These are phyloP conservation scores for Suhomyces bolitotheri DNA, from an alignment of 1,139 yeast genomes.

Conservation along the genomic window DNA sequence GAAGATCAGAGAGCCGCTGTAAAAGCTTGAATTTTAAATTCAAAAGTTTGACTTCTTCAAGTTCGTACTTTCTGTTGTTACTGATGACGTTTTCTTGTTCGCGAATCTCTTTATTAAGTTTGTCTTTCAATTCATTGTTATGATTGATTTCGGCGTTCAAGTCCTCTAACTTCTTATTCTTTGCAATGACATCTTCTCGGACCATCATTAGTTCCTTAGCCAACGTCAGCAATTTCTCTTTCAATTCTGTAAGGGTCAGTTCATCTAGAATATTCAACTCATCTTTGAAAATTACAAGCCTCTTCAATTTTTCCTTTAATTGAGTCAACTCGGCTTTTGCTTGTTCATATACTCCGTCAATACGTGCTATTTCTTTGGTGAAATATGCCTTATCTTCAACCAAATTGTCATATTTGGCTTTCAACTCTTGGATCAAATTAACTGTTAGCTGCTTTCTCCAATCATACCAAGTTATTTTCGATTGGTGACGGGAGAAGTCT, in stretches of 20 bases:
- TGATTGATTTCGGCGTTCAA: slow-evolving; percentile 17
- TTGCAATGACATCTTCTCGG: slow-evolving; percentile 15
- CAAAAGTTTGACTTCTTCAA: slow-evolving; percentile 27
- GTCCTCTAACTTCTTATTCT: slow-evolving; percentile 14
- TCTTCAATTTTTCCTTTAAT: slow-evolving; percentile 26
- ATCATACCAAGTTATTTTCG: slow-evolving; percentile 56
- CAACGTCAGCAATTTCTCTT: slow-evolving; percentile 19
- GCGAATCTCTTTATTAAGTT: slow-evolving; percentile 18
- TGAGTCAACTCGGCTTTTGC: slow-evolving; percentile 16
- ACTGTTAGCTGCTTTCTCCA: slow-evolving; percentile 53
- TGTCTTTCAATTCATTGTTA: slow-evolving; percentile 5
- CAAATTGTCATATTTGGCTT: slow-evolving; percentile 28
- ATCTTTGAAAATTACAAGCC: slow-evolving; percentile 21
- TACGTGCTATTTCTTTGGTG: slow-evolving; percentile 21
- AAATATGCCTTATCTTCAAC: slow-evolving; percentile 28
- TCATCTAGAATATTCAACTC: slow-evolving; percentile 20
- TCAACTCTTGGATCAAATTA: slow-evolving; percentile 39
- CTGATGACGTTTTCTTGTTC: slow-evolving; percentile 20
- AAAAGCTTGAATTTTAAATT: slow-evolving; percentile 25
- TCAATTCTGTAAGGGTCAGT: slow-evolving; percentile 10
- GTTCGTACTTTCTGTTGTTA: slow-evolving; percentile 26
- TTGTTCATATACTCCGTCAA: slow-evolving; percentile 19
- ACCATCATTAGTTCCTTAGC: slow-evolving; percentile 16
- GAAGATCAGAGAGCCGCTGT: slow-evolving; percentile 25
- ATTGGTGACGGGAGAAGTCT: slow-evolving; percentile 51